Evolutionary conservation across 257 asterid species (phyloP).

Genomic region (Solanum appendiculatum): DNA sequence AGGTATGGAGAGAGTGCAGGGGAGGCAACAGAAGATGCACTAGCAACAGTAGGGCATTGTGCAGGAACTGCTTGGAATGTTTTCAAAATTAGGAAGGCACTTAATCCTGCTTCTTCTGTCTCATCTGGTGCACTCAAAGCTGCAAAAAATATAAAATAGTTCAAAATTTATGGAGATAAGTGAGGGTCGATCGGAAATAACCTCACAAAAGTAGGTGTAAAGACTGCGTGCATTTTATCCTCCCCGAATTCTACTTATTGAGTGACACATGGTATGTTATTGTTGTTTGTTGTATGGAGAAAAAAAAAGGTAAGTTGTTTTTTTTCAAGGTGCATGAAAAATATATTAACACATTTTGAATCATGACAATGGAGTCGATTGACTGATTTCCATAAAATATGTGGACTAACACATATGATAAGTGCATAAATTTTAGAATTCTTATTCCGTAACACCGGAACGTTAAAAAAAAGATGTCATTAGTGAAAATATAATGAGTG

Average conservation of each 20-base stretch:
- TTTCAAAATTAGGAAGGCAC: constrained; percentile 64
- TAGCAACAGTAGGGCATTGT: constrained; percentile 67
- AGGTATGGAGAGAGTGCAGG: constrained; percentile 87
- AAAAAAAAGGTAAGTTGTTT: background rate
- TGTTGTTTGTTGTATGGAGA: background rate
- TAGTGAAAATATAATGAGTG: background rate
- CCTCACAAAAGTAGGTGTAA: background rate
- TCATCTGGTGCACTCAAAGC: constrained; percentile 31
- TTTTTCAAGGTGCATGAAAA: background rate
- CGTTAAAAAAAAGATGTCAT: too few relatives aligned
- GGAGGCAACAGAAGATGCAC: constrained; percentile 63
- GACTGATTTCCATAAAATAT: too few relatives aligned
- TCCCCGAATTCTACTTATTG: background rate
- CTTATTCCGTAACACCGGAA: background rate
- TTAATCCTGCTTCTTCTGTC: constrained; percentile 53
- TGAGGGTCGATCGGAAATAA: background rate
- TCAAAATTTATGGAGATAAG: background rate
- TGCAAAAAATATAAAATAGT: constrained; percentile 6
- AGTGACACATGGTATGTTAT: background rate
- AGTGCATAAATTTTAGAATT: too few relatives aligned
- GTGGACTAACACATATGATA: background rate
- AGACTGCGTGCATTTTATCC: background rate
- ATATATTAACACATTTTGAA: background rate
- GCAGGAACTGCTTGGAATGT: constrained; percentile 78
- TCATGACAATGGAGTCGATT: too few relatives aligned